Base-by-base conservation (phyloP, 1,284 basidiomycete genomes). In the Lentinus polychrous region DNA sequence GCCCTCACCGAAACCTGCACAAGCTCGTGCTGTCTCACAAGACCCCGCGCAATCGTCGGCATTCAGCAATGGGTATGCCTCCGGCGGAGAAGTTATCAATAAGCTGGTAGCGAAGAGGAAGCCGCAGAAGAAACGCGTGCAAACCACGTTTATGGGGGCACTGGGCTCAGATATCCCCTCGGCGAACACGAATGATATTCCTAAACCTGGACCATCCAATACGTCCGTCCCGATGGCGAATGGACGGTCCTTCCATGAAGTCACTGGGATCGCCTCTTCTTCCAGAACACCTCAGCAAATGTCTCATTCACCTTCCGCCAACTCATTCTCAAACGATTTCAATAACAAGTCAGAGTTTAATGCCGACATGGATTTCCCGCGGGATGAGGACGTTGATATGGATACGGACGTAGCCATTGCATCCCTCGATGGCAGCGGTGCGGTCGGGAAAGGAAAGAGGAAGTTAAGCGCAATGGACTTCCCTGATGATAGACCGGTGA, bases 71-170 rank as follows among this genome's bases (percentile, higher is more conserved):
- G 47, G 51, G 3, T 52, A 55, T 22, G 66, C 66, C 3, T 66
- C 66, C 11, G 50, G 59, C 14, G 69, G 73, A 15, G 85, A 86
- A 61, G 69, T 75, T 38, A 74, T 90, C 45, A 86, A 89, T 57
- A 76, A 75, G 48, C 74, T 90, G 12, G 79, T 88, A 2, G 85
- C 85, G 39, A 87, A 88, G 60, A 75, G 83, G 46, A 76, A 79
- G 48, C 60, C 57, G 35, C 75, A 80, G 47, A 89, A 89, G 46
- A 89, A 89, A 60, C 77, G 85, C 43, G 75, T 77, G 14, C 75
- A 75, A 49, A 76, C 86, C 0, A 75, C 72, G 1, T 72, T 73
- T 52, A 60, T 74, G 36, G 69, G 66, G 3, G 55, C 57, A 12
- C 45, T 64, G 2, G 55, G 52, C 5, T 59, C 61, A 8, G 56